Conservation (phyloP, 169 alveolate species). For the Cryptosporidium viatorum region DNA sequence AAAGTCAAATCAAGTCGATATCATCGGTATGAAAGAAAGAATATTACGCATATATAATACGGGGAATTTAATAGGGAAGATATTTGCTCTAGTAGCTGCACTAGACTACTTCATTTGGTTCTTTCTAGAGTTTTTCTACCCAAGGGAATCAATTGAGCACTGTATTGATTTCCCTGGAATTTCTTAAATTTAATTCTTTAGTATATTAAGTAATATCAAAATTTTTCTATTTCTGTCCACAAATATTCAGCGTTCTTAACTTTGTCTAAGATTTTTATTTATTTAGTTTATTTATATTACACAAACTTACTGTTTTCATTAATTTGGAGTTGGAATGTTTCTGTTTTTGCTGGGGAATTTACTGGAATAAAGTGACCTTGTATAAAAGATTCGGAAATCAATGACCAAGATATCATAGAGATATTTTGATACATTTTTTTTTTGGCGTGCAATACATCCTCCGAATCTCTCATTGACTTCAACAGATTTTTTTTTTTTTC, state of each 20-base stretch:
- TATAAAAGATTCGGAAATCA: conserved; percentile 60
- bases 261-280: conserved; percentile 6
- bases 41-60: conserved; percentile 69
- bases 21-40: conserved; percentile 66
- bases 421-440: conserved; percentile 67
- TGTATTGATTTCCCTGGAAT: conserved; percentile 44
- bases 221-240: conserved; percentile 67
- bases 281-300: background rate
- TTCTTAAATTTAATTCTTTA: background rate
- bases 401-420: conserved; percentile 66
- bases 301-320: conserved; percentile 49
- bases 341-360: conserved; percentile 51
- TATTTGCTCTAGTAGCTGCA: conserved; percentile 49
- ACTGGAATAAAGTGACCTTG: conserved; percentile 69
- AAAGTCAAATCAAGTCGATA: conserved; percentile 19
- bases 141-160: conserved; percentile 51
- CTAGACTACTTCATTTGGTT: conserved; percentile 67
- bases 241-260: conserved; percentile 54
- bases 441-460: conserved; percentile 42
- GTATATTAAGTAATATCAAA: background rate
- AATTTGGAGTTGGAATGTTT: conserved; percentile 50
- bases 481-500: conserved; percentile 53
- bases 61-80: conserved; percentile 77
- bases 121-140: conserved; percentile 58
- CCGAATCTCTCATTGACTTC: conserved; percentile 71